Percentiles rank a stretch among this genome's conserved stretches.
Conservation (phyloP, 176 grass and related monocot genomes). For the Bromus sterilis region DNA sequence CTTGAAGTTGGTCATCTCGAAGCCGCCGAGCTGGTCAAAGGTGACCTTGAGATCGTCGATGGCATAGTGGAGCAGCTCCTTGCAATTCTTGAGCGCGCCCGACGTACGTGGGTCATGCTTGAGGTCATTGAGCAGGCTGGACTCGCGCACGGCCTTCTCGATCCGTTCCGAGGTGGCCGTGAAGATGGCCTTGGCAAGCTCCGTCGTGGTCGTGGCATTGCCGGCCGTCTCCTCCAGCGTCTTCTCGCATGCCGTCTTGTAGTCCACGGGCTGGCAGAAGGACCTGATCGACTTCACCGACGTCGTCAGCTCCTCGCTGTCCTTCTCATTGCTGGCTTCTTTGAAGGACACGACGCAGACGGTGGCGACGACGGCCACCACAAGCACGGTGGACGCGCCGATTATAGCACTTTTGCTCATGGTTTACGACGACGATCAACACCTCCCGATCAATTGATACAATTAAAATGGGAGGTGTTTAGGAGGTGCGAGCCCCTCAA, state of each 20-base stretch:
- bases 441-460: not conserved
- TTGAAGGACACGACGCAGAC: constrained; percentile 42
- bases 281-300: constrained; percentile 54
- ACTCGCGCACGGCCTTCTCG: constrained; percentile 37
- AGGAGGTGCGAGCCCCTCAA: not conserved
- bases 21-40: constrained; percentile 43
- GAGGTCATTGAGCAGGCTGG: constrained; percentile 36
- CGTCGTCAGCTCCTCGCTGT: constrained; percentile 6
- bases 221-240: constrained; percentile 29
- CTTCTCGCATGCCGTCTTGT: constrained; percentile 57
- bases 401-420: constrained; percentile 40
- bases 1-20: constrained; percentile 55
- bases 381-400: constrained; percentile 44
- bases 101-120: constrained; percentile 57
- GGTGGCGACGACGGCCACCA: constrained; percentile 57
- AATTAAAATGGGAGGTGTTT: not conserved
- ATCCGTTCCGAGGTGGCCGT: constrained; percentile 50
- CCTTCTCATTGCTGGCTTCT: not conserved
- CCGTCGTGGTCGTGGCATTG: constrained; percentile 38
- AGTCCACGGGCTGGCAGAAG: constrained; percentile 64
- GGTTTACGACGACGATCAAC: not conserved
- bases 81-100: constrained; percentile 51
- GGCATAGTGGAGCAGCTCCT: constrained; percentile 73
- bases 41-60: constrained; percentile 58
- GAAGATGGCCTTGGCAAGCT: constrained; percentile 64